Base-by-base conservation (phyloP, 2,329 filamentous ascomycete genomes). In the Fusarium sp. region DNA sequence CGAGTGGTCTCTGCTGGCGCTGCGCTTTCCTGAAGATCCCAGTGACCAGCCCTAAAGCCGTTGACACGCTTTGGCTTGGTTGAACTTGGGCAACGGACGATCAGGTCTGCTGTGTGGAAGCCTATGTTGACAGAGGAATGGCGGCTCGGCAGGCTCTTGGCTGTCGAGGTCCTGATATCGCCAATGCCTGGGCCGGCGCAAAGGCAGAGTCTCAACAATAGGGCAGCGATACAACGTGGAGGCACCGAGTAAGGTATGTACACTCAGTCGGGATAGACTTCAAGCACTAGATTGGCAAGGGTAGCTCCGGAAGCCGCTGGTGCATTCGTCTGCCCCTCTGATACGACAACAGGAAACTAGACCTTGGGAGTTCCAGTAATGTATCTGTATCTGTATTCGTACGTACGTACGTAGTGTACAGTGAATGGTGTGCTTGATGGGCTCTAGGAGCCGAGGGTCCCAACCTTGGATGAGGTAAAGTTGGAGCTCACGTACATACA, bases 11-110 rank as follows among this genome's bases (percentile, higher is more conserved):
- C 64, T 76, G 62, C 63, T 58, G 67, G 32, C 32, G 32, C 32
- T 15, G 63, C 48, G 68, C 72, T 62, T 69, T 72, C 65, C 73
- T 60, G 76, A 72, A 77, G 70, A 74, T 68, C 63, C 65, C 66
- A 65, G 68, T 73, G 59, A 76, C 65, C 57, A 65, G 47, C 58
- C 59, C 50, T 59, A 68, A 54, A 61, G 68, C 61, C 60, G 64
- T 50, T 72, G 57, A 64, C 57, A 72, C 60, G 39, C 63, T 67
- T 67, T 47, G 72, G 48, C 44, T 60, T 60, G 60, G 47, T 60
- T 62, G 56, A 60, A 51, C 44, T 71, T 60, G 47, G 34, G 56
- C 32, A 50, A 65, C 36, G 38, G 47, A 65, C 26, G 42, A 47
- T 24, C 47, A 45, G 38, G 42, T 38, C 41, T 58, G 26, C 39